Evolutionary conservation across 2,329 filamentous ascomycete genomes (phyloP).

Genomic region (Fusarium sambucinum): DNA sequence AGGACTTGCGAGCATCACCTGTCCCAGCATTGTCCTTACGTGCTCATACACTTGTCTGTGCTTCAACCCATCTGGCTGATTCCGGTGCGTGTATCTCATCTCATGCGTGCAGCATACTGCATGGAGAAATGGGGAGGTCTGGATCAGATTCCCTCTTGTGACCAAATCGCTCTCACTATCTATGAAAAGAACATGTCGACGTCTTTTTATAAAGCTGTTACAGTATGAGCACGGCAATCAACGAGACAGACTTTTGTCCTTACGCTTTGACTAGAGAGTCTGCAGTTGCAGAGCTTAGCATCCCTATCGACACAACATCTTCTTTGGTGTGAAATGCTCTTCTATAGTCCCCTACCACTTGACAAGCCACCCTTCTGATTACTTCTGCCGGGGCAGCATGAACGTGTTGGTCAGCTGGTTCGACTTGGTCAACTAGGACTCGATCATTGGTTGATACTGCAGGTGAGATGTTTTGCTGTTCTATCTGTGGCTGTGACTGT

Average conservation of each 20-base stretch:
- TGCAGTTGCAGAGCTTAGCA: slow-evolving; percentile 23
- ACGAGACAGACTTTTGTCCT: neutral
- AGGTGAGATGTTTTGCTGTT: slow-evolving; percentile 3
- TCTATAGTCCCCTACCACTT: slow-evolving; percentile 27
- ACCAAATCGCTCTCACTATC: slow-evolving; percentile 23
- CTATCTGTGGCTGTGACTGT: neutral
- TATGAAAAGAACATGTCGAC: slow-evolving; percentile 28
- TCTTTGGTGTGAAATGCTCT: slow-evolving; percentile 23
- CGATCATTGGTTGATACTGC: neutral
- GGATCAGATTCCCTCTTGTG: slow-evolving; percentile 43
- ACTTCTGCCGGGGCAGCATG: slow-evolving; percentile 30
- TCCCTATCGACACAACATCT: slow-evolving; percentile 23
- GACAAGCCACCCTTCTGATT: slow-evolving; percentile 26
- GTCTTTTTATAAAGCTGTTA: slow-evolving; percentile 22
- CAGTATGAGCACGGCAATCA: neutral
- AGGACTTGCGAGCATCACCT: slow-evolving; percentile 55
- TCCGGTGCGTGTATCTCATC: slow-evolving; percentile 48
- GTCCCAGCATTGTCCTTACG: slow-evolving; percentile 54
- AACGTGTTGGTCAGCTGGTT: slow-evolving; percentile 29
- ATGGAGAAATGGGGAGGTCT: slow-evolving; percentile 55
- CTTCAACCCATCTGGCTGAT: slow-evolving; percentile 24
- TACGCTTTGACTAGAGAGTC: slow-evolving; percentile 22
- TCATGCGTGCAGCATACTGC: slow-evolving; percentile 57
- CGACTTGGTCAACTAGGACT: slow-evolving; percentile 6
- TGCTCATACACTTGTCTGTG: slow-evolving; percentile 57